Conservation (phyloP, 208 protist species). For the Angomonas ambiguus region DNA sequence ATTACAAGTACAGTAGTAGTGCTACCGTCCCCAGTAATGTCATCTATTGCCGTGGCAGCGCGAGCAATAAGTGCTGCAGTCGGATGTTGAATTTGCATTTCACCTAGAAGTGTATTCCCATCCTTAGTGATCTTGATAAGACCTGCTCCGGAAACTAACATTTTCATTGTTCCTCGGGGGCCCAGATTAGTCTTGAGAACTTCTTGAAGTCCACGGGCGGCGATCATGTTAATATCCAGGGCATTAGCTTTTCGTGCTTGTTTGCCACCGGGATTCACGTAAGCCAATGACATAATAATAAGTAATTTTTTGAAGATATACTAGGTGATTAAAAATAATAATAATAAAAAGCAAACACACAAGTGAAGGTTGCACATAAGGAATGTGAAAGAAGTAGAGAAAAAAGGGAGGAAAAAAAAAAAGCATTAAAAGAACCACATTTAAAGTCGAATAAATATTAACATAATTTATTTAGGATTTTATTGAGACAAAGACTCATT, state of each 20-base stretch:
- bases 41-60: slow-evolving; percentile 99
- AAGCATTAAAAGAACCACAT: slow-evolving; percentile 3
- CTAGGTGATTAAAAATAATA: slow-evolving; percentile 13
- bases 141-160: slow-evolving; percentile 98
- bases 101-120: slow-evolving; percentile 98
- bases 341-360: slow-evolving; percentile 14
- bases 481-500: slow-evolving; percentile 7
- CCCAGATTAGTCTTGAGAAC: slow-evolving; percentile 99
- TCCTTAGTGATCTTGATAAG: slow-evolving; percentile 99
- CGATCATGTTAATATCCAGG: slow-evolving; percentile 98
- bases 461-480: background rate
- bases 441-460: no score
- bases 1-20: slow-evolving; percentile 99
- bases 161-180: slow-evolving; percentile 99
- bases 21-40: slow-evolving; percentile 99
- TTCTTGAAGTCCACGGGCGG: slow-evolving; percentile 96
- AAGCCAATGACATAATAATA: slow-evolving; percentile 52
- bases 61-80: slow-evolving; percentile 99
- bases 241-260: slow-evolving; percentile 85
- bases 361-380: background rate
- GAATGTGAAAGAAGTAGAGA: background rate
- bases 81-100: slow-evolving; percentile 99
- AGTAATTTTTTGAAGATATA: background rate
- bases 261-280: slow-evolving; percentile 88
- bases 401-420: background rate